These are phyloP conservation scores for Chimonanthus salicifolius DNA, from an alignment of 164 flowering plant genomes.

Conservation along the genomic window DNA sequence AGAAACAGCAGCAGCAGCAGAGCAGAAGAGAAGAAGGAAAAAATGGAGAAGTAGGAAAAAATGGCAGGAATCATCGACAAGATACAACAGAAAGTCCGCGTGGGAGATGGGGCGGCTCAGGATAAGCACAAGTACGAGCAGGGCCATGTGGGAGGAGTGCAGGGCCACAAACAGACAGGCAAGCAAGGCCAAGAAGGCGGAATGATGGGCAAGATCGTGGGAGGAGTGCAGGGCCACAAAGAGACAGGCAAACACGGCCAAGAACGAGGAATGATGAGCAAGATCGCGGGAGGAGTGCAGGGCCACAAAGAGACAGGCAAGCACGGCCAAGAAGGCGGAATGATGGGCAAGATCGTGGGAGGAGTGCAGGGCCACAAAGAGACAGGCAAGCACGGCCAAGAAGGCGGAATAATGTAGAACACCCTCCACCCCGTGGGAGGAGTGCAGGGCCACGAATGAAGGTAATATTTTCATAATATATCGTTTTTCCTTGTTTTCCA, in stretches of 20 bases:
- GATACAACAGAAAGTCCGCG: constrained; percentile 49
- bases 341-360: constrained; percentile 21
- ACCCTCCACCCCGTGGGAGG: constrained; percentile 28
- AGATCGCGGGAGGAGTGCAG: constrained; percentile 5
- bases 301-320: constrained; percentile 11
- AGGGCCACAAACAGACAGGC: no score
- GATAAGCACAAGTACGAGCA: constrained; percentile 17
- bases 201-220: no score
- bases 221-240: no score
- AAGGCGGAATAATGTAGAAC: constrained; percentile 27
- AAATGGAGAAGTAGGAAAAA: no score
- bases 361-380: constrained; percentile 15
- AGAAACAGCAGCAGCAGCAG: no score
- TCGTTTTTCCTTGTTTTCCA: no score
- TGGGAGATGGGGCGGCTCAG: constrained; percentile 28
- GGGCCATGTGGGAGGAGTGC: constrained; percentile 6
- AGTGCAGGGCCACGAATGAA: neutral
- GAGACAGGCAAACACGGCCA: no score
- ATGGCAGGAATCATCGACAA: constrained; percentile 60
- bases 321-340: constrained; percentile 18
- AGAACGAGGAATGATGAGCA: no score
- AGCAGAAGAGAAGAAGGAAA: neutral
- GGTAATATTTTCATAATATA: no score
- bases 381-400: constrained; percentile 4
- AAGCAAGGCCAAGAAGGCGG: no score